A percentile compares a stretch with the other conserved stretches of the same genome.
Evolutionary conservation across 352 stramenopile genomes (phyloP).

Genomic region (Aphanomyces astaci): DNA sequence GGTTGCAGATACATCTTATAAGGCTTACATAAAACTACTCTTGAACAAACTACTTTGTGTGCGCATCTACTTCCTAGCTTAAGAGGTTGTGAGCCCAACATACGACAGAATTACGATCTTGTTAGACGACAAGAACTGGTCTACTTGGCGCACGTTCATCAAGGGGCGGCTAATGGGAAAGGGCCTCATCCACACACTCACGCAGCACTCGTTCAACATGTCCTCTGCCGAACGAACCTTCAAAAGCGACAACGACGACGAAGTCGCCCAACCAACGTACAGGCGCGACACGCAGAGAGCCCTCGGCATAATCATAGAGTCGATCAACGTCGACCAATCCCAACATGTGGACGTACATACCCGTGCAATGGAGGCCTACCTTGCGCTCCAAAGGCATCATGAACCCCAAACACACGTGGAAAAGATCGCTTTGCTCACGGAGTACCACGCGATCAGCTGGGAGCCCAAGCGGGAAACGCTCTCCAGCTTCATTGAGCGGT

Average conservation of each 20-base stretch:
- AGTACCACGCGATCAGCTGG: background rate
- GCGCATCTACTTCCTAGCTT: background rate
- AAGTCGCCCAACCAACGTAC: background rate
- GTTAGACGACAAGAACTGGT: background rate
- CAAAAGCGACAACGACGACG: background rate
- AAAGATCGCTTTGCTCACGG: background rate
- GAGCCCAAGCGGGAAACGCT: background rate
- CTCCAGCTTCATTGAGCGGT: background rate
- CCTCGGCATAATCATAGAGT: background rate
- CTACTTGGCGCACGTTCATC: background rate
- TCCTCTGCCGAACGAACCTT: background rate
- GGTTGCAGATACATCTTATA: no score
- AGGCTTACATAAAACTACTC: background rate
- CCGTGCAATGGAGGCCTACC: background rate
- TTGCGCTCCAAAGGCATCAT: background rate
- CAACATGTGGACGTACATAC: background rate
- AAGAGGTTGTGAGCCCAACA: background rate
- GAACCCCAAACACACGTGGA: background rate
- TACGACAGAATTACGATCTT: background rate
- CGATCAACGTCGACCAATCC: background rate
- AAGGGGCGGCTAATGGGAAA: background rate
- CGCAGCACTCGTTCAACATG: background rate
- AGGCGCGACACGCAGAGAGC: background rate
- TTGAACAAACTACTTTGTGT: background rate
- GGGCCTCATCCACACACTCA: background rate